Evolutionary conservation across 1,284 basidiomycete genomes (phyloP).

Genomic region (Cystobasidium sp.): DNA sequence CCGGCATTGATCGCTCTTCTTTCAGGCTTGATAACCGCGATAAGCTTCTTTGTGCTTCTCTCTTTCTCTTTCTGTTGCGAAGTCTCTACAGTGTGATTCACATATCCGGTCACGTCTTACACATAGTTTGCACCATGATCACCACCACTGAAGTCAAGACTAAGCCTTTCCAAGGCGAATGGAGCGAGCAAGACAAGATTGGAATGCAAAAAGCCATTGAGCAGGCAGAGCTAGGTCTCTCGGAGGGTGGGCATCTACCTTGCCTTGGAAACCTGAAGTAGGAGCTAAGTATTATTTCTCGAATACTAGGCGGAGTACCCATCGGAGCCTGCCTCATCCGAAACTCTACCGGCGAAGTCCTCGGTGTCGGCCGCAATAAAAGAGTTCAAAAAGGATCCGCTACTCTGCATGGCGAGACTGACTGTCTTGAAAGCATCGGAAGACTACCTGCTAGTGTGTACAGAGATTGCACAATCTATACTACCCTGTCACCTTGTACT

Average conservation of each 20-base stretch:
- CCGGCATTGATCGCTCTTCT: too few relatives aligned
- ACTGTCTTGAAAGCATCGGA: constrained; percentile 51
- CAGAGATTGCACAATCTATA: constrained; percentile 50
- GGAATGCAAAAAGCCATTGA: constrained; percentile 32
- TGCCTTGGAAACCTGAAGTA: not conserved
- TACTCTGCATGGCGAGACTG: constrained; percentile 47
- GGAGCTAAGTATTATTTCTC: not conserved
- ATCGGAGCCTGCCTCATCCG: constrained; percentile 40
- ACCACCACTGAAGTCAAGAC: constrained; percentile 34
- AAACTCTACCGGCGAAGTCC: constrained; percentile 32
- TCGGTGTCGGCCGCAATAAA: constrained; percentile 40
- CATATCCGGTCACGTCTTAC: too few relatives aligned
- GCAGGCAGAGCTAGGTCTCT: constrained; percentile 29
- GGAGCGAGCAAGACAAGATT: constrained; percentile 39
- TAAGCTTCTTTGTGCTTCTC: not conserved
- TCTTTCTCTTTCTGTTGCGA: not conserved
- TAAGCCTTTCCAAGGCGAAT: constrained; percentile 18
- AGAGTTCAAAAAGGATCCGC: constrained; percentile 30
- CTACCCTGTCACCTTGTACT: constrained; percentile 26
- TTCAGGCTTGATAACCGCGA: too few relatives aligned
- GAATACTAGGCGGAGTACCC: constrained; percentile 26
- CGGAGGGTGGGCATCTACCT: constrained; percentile 1
- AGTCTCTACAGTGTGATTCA: too few relatives aligned
- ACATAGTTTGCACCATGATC: too few relatives aligned
- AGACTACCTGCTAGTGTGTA: constrained; percentile 50